Evolutionary conservation across 2,329 filamentous ascomycete genomes (phyloP).

Genomic region (Alternaria arborescens): DNA sequence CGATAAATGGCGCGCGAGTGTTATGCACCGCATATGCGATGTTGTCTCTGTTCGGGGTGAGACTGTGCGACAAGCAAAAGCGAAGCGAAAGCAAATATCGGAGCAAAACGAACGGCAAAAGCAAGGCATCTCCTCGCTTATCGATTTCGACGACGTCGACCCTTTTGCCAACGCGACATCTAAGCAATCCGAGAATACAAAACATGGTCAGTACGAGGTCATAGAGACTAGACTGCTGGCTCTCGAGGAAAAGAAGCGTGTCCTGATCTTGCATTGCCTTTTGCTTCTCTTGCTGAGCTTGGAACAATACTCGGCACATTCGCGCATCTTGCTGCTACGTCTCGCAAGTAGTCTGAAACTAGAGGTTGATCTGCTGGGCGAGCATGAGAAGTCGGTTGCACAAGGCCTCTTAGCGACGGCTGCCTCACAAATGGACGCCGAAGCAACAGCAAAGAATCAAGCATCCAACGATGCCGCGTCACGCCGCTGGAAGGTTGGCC

Average conservation of each 20-base stretch:
- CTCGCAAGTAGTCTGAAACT: slow-evolving; percentile 74
- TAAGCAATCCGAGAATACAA: slow-evolving; percentile 10
- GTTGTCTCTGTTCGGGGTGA: slow-evolving; percentile 56
- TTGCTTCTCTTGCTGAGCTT: slow-evolving; percentile 76
- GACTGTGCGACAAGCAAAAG: slow-evolving; percentile 47
- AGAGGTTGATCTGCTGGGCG: slow-evolving; percentile 67
- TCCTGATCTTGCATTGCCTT: slow-evolving; percentile 74
- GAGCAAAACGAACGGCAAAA: slow-evolving; percentile 31
- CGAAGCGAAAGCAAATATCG: slow-evolving; percentile 30
- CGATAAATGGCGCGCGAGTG: slow-evolving; percentile 77
- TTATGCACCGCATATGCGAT: slow-evolving; percentile 75
- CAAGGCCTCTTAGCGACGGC: slow-evolving; percentile 73
- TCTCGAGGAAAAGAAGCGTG: slow-evolving; percentile 60
- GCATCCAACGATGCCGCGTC: slow-evolving; percentile 69
- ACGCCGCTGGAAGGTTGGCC: slow-evolving; percentile 79
- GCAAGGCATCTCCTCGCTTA: slow-evolving; percentile 35
- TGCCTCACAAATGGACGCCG: slow-evolving; percentile 74
- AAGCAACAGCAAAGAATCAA: slow-evolving; percentile 76
- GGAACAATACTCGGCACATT: slow-evolving; percentile 77
- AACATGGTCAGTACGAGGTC: slow-evolving; percentile 40
- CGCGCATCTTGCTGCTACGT: slow-evolving; percentile 74
- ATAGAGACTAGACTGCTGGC: slow-evolving; percentile 48
- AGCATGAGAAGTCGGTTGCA: slow-evolving; percentile 78
- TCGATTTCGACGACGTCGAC: slow-evolving; percentile 37
- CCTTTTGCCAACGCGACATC: slow-evolving; percentile 26